phyloP scores from a whole-genome alignment of 1,284 basidiomycete genomes.

The Sanghuangporus baumii region DNA sequence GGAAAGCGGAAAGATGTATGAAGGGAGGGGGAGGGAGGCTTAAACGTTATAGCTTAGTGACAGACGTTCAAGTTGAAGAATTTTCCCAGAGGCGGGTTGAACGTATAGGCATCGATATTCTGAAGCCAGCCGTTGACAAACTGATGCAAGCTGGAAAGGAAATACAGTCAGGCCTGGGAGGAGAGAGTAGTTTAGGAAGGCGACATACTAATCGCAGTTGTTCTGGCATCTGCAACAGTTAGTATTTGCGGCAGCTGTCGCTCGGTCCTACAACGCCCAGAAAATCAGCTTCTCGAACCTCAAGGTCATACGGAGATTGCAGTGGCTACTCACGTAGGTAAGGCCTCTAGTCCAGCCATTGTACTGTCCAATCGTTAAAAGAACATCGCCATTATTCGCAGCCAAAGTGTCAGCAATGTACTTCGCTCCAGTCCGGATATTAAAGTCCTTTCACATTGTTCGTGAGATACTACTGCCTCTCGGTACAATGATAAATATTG shows the following conservation, averaged over 20 bases:
- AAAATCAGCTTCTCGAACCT: conserved; percentile 3
- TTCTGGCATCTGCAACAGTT: conserved; percentile 71
- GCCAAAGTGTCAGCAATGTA: conserved; percentile 56
- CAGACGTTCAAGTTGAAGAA: conserved; percentile 67
- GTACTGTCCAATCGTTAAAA: conserved; percentile 65
- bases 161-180: conserved; percentile 22
- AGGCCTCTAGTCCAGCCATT: conserved; percentile 72
- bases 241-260: conserved; percentile 50
- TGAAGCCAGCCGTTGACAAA: conserved; percentile 78
- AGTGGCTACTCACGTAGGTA: conserved; percentile 44
- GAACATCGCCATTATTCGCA: conserved; percentile 50
- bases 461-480: not conserved
- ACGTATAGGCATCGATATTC: conserved; percentile 50
- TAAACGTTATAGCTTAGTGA: conserved; percentile 4
- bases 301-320: not conserved
- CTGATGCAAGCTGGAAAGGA: conserved; percentile 59
- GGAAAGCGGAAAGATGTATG: not conserved
- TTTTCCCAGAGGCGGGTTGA: conserved; percentile 46
- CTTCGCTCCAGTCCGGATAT: conserved; percentile 55
- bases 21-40: not conserved
- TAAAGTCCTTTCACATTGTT: conserved; percentile 49
- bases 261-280: conserved; percentile 35
- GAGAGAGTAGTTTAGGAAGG: conserved; percentile 1
- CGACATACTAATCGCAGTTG: conserved; percentile 69
- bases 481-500: not conserved